Evolutionary conservation across 805 yeast species (phyloP), one percentile per base, ranked within the genome.

Genomic region (Naumovozyma castellii): DNA sequence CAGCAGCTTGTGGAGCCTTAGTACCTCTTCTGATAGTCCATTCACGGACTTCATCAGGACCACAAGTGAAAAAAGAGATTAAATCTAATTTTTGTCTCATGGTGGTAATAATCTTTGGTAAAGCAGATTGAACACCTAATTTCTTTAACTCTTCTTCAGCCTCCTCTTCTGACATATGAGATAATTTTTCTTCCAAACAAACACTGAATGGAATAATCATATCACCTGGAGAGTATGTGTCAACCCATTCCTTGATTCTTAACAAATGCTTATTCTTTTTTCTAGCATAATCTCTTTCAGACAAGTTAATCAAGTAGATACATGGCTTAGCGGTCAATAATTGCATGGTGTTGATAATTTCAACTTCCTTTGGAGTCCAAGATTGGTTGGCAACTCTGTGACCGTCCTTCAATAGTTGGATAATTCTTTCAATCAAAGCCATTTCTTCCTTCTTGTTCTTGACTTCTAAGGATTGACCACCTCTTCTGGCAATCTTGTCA

Each of bases 1-100:
- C 97, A 17, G 98, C 98, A 34, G 98, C 97, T 58, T 84, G 87
- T n/a, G 98, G 98, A 39, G 97, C 97, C 53, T 84, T 80, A 35
- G 90, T 83, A 53, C 94, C 94, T 51, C 72, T 70, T 67, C 97
- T 78, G 47, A 92, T 78, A 28, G 98, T 92, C 98, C 98, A 92
- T 66, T 94, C 97, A 64, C 97, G 82, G 37, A 88, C 95, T 69
- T 92, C 98, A 46, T 84, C 85, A 32, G 94, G 83, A 52, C 98
- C 98, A 60, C 92, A 81, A 28, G 98, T 92, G 75, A 86, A 92
- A 72, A 81, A 92, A 39, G 96, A 86, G 50, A 88, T 87, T 63
- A 92, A 78, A 50, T 83, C 82, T 44, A 88, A 72, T 45, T 85
- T 80, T 49, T 75, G 69, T 71, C 97, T 82, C 97, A 90, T 88